Conservation (phyloP, 345 rosid genomes). For the Syzygium aromaticum region DNA sequence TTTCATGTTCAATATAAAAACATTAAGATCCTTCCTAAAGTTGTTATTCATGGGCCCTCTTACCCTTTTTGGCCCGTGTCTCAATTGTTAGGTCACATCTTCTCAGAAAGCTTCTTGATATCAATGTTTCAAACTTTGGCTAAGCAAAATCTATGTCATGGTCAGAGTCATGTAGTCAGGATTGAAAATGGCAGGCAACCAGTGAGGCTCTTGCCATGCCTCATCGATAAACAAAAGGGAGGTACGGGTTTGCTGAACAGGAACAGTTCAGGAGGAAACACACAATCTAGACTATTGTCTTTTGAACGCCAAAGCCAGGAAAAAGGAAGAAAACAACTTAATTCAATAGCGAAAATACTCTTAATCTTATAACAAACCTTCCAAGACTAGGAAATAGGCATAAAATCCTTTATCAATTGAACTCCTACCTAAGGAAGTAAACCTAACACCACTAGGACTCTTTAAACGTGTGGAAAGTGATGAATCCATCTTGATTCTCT, state of each 20-base stretch:
- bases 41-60: not conserved
- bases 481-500: no score
- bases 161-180: constrained; percentile 84
- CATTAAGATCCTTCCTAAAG: not conserved
- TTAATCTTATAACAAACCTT: not conserved
- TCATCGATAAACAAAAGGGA: constrained; percentile 16
- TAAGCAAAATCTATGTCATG: not conserved
- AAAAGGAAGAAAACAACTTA: not conserved
- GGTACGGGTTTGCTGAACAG: constrained; percentile 11
- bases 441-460: no score
- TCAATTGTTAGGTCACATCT: not conserved
- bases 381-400: not conserved
- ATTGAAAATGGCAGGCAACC: constrained; percentile 86
- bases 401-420: no score
- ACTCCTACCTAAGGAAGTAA: no score
- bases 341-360: not conserved
- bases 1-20: not conserved
- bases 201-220: constrained; percentile 66
- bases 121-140: not conserved
- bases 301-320: not conserved
- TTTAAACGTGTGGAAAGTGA: no score
- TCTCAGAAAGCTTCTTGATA: not conserved
- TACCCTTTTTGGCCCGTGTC: not conserved
- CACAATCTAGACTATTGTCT: not conserved
- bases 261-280: not conserved